Percentiles rank a stretch among this genome's conserved stretches.
Evolutionary conservation across 108 stramenopile genomes (phyloP).

Genomic region (Cyclotella atomus): DNA sequence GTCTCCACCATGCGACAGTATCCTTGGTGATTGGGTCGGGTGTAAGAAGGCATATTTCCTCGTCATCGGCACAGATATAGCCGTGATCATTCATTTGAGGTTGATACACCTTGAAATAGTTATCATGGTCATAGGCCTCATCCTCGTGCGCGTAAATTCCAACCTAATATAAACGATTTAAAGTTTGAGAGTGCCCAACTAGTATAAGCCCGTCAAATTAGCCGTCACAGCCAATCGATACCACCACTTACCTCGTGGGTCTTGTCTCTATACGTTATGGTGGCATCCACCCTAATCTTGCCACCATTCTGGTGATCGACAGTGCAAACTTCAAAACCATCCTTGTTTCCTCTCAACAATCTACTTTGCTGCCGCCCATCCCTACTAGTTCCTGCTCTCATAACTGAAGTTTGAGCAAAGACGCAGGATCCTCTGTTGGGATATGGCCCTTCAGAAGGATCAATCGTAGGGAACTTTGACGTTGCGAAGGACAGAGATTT

Average conservation of each 20-base stretch:
- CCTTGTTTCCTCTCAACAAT: conserved; percentile 76
- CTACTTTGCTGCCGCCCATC: conserved; percentile 88
- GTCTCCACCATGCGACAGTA: conserved; percentile 82
- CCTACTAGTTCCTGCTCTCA: conserved; percentile 74
- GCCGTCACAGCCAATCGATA: no score
- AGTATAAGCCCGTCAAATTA: no score
- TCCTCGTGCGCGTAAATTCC: conserved; percentile 72
- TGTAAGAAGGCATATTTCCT: conserved; percentile 41
- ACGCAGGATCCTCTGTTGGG: conserved; percentile 73
- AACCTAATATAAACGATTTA: background rate
- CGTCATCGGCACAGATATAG: conserved; percentile 41
- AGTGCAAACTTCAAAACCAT: conserved; percentile 88
- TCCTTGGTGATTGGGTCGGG: conserved; percentile 48
- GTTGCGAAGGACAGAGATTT: no score
- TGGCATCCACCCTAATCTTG: conserved; percentile 77
- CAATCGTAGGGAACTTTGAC: conserved; percentile 72
- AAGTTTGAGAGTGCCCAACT: no score
- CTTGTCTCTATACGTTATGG: conserved; percentile 64
- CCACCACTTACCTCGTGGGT: conserved; percentile 44
- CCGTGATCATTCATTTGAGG: conserved; percentile 62
- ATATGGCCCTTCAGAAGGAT: conserved; percentile 64
- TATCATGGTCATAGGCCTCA: conserved; percentile 76
- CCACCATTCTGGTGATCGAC: conserved; percentile 85
- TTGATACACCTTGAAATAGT: conserved; percentile 79
- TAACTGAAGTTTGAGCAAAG: conserved; percentile 88